Base-by-base conservation (phyloP, 1,284 basidiomycete genomes). In the Jaminaea rosea region DNA sequence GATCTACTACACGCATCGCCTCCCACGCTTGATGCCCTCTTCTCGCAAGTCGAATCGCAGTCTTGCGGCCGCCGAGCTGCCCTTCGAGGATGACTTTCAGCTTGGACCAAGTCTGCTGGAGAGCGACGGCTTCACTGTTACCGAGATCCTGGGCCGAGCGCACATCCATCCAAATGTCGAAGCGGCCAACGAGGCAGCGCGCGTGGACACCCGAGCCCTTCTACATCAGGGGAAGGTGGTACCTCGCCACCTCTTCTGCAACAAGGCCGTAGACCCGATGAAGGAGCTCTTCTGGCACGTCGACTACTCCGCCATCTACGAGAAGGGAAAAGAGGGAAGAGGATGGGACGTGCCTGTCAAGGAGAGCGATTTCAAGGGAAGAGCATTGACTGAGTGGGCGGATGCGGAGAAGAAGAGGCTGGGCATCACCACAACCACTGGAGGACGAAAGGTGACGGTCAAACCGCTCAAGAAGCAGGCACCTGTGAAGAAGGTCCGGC, bases 1-100 rank as follows among this genome's bases (percentile, higher is more conserved):
- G 46, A 55, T 65, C 56, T 65, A 58, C 55, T 65, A 62, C 46
- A 56, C 56, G 13, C 61, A 65, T 46, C 62, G 62, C 59, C 59
- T 10, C 52, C 59, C 21, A 44, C 42, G 1, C 31, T 59, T 31
- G 8, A 15, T 31, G 9, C 29, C 29, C 46, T 53, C 49, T 31
- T 58, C 55, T 15, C 57, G 62, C 17, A 31, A 45, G 21, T 58
- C 59, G 29, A 58, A 62, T 47, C 57, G 60, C 15, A 55, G 54
- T 26, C 28, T 54, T 26, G 37, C 55, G 56, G 8, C 58, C 55
- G 27, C 56, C 54, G 39, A 45, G 9, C 7, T n/a, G 17, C 17
- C 28, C 11, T 15, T 51, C n/a, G 52, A 48, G 6, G 62, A 61
- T 49, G 56, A 52, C 11, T 63, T 59, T 28, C 53, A 61, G 27